These are phyloP conservation scores for Dictyostelium capitatum DNA, from an alignment of 78 protist species.

Conservation along the genomic window DNA sequence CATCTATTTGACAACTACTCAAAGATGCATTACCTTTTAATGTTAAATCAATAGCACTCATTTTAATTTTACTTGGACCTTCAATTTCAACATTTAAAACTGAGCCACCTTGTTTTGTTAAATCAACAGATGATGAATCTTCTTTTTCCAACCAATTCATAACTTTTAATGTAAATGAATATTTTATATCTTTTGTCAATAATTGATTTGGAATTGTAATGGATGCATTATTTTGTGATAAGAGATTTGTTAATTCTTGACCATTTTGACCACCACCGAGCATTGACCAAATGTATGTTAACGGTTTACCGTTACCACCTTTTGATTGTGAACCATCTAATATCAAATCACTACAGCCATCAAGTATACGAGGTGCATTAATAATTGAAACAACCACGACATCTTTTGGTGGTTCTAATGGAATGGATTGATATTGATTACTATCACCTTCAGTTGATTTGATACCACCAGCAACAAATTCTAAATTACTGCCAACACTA, in stretches of 20 bases:
- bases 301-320: slow-evolving; percentile 20
- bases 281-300: slow-evolving; percentile 22
- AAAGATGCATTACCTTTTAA: slow-evolving; percentile 27
- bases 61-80: background rate
- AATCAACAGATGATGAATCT: background rate
- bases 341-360: slow-evolving; percentile 16
- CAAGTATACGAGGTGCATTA: slow-evolving; percentile 41
- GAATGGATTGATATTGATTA: slow-evolving; percentile 1
- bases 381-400: background rate
- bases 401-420: slow-evolving; percentile 19
- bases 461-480: slow-evolving; percentile 32
- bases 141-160: slow-evolving; percentile 35
- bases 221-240: background rate
- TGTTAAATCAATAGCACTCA: background rate
- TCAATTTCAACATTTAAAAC: slow-evolving; percentile 1
- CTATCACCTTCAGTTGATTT: slow-evolving; percentile 36
- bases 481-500: background rate
- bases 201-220: slow-evolving; percentile 25
- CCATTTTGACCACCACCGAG: background rate
- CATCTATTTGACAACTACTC: background rate
- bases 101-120: background rate
- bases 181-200: background rate
- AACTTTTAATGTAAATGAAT: slow-evolving; percentile 13
- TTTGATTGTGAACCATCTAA: slow-evolving; percentile 45
- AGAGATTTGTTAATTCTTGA: background rate